A percentile compares a stretch with the other conserved stretches of the same genome.
These are phyloP conservation scores for Alternaria conjuncta DNA, from an alignment of 2,329 filamentous ascomycete genomes.

Conservation along the genomic window DNA sequence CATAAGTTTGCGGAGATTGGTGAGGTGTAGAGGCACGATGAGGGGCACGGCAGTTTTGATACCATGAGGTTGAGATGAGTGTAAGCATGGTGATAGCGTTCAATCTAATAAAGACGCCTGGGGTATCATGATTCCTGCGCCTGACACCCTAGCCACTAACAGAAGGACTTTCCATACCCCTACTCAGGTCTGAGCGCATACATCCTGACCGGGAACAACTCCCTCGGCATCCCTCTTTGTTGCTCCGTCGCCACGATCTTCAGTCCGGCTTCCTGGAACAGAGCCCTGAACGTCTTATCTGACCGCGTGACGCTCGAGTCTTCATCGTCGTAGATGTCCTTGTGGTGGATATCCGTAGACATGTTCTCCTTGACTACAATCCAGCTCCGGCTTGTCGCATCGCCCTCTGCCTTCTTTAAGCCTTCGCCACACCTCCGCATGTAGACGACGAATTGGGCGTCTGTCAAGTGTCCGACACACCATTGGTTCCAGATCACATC, in stretches of 20 bases:
- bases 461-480: slow-evolving; percentile 84
- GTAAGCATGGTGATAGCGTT: neutral
- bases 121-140: slow-evolving; percentile 12
- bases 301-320: slow-evolving; percentile 81
- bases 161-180: neutral
- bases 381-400: slow-evolving; percentile 53
- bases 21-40: slow-evolving; percentile 8
- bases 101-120: neutral
- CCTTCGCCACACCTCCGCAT: slow-evolving; percentile 65
- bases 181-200: slow-evolving; percentile 73
- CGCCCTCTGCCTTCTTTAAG: slow-evolving; percentile 46
- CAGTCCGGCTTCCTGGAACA: slow-evolving; percentile 75
- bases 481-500: slow-evolving; percentile 90
- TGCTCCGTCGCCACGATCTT: slow-evolving; percentile 55
- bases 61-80: neutral
- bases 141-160: neutral
- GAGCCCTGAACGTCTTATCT: slow-evolving; percentile 71
- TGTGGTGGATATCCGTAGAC: slow-evolving; percentile 57
- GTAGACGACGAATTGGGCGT: slow-evolving; percentile 72
- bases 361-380: slow-evolving; percentile 86
- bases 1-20: slow-evolving; percentile 35
- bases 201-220: slow-evolving; percentile 75
- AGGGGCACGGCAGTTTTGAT: neutral
- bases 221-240: slow-evolving; percentile 68
- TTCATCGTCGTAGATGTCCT: slow-evolving; percentile 75